phyloP scores from a whole-genome alignment of 2,329 filamentous ascomycete species.

The Cercospora sp. region DNA sequence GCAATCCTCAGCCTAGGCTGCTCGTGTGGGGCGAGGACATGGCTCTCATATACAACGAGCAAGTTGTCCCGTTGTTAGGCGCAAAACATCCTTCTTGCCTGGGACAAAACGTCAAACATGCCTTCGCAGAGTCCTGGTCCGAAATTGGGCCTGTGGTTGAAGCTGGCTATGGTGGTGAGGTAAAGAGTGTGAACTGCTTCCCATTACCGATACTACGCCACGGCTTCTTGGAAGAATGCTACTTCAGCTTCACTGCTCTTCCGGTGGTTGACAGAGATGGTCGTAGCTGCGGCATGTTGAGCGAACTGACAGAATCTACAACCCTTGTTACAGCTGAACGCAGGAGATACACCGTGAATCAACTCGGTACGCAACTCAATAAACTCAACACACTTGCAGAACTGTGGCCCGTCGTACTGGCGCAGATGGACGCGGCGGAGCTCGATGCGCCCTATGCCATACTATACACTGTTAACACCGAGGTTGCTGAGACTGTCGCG shows the following conservation, averaged over 20 bases:
- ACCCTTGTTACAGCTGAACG: conserved; percentile 27
- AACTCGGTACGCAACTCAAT: conserved; percentile 23
- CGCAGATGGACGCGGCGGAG: conserved; percentile 21
- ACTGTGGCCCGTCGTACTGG: conserved; percentile 31
- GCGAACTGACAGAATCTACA: conserved; percentile 35
- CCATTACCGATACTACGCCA: conserved; percentile 31
- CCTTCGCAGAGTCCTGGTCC: conserved; percentile 31
- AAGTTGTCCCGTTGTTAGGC: conserved; percentile 31
- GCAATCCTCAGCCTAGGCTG: conserved; percentile 36
- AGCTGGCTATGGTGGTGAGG: conserved; percentile 28
- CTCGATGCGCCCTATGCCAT: conserved; percentile 33
- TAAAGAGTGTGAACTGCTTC: conserved; percentile 23
- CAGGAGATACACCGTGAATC: conserved; percentile 23
- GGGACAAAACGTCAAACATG: conserved; percentile 22
- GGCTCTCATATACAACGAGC: conserved; percentile 36
- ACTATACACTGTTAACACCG: conserved; percentile 31
- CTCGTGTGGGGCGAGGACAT: conserved; percentile 40
- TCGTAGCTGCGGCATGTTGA: conserved; percentile 23
- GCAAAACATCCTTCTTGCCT: conserved; percentile 30
- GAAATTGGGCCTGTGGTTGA: conserved; percentile 26
- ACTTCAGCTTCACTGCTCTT: conserved; percentile 33
- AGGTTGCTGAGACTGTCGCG: conserved; percentile 16
- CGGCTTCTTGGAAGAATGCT: conserved; percentile 35
- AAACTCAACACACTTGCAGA: conserved; percentile 23
- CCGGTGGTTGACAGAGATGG: conserved; percentile 33